A percentile compares a stretch with the other conserved stretches of the same genome.
phyloP scores from a whole-genome alignment of 345 rosid species.

The Eucalyptus sp. region DNA sequence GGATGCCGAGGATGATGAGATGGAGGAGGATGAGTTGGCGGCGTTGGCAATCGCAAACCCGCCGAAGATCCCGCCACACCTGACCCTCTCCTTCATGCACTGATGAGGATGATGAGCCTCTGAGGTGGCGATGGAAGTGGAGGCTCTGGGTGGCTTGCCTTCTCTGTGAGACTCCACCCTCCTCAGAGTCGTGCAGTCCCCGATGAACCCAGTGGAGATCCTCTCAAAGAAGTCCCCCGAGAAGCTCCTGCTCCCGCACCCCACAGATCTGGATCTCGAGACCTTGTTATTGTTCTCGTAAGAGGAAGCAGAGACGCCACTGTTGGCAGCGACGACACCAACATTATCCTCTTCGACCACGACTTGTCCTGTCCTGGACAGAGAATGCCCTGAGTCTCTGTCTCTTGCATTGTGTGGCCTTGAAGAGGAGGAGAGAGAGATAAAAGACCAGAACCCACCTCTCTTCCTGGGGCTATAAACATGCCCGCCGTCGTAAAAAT shows the following conservation, averaged over 20 bases:
- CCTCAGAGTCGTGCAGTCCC: slow-evolving; percentile 75
- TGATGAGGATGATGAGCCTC: background rate
- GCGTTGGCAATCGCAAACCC: slow-evolving; percentile 44
- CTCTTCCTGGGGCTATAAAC: slow-evolving; percentile 53
- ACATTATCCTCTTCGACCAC: background rate
- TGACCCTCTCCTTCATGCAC: slow-evolving; percentile 56
- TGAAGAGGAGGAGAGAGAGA: slow-evolving; percentile 31
- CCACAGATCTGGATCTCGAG: slow-evolving; percentile 96
- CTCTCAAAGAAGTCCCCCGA: slow-evolving; percentile 96
- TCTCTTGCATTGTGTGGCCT: background rate
- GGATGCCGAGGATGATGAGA: slow-evolving; percentile 47
- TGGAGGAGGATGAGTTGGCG: background rate
- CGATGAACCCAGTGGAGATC: slow-evolving; percentile 80
- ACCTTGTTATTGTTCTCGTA: slow-evolving; percentile 14
- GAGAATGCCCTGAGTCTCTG: background rate
- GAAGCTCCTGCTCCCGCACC: slow-evolving; percentile 97
- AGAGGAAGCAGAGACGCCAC: background rate
- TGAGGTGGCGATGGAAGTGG: background rate
- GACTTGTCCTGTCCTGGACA: background rate
- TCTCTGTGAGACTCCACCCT: slow-evolving; percentile 95
- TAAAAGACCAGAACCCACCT: slow-evolving; percentile 86
- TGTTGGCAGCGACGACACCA: background rate
- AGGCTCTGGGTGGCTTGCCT: slow-evolving; percentile 28
- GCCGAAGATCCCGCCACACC: slow-evolving; percentile 91
- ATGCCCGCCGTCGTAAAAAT: slow-evolving; percentile 26